Evolutionary conservation across 2,329 filamentous ascomycete genomes (phyloP).

Genomic region (Colletotrichum brevisporum): DNA sequence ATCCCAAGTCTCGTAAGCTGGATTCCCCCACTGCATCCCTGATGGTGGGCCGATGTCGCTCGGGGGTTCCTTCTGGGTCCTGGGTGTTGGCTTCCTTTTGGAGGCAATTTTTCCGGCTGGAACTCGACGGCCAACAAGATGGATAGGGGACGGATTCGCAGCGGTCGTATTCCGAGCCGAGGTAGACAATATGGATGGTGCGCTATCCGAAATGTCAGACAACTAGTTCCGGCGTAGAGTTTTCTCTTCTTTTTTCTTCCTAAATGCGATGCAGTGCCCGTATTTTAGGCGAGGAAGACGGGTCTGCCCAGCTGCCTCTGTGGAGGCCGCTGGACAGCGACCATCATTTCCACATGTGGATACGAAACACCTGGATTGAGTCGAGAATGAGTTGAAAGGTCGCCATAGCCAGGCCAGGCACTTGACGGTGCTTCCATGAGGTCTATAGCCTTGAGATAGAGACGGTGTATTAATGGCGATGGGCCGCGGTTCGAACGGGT

Average conservation of each 20-base stretch:
- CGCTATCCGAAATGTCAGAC: background rate
- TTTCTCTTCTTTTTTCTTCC: background rate
- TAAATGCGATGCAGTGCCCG: no score
- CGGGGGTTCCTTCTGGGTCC: background rate
- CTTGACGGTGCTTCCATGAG: no score
- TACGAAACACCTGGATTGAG: background rate
- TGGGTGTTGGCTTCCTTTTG: background rate
- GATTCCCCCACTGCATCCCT: background rate
- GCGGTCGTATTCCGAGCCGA: no score
- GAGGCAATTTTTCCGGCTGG: background rate
- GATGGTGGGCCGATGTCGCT: constrained; percentile 24
- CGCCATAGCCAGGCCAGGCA: background rate
- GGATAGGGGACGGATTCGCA: no score
- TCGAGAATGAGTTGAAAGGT: background rate
- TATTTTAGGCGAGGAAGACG: no score
- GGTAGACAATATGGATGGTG: background rate
- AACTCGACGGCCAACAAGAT: background rate
- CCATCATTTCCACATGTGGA: background rate
- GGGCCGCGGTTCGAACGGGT: background rate
- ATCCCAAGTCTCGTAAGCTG: constrained; percentile 6
- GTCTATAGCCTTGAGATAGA: no score
- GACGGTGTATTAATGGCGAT: no score
- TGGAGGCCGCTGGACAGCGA: background rate
- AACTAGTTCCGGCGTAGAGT: background rate
- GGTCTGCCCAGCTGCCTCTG: background rate